phyloP scores from a whole-genome alignment of 768 basidiomycete genomes.

The Steccherinum ochraceum region DNA sequence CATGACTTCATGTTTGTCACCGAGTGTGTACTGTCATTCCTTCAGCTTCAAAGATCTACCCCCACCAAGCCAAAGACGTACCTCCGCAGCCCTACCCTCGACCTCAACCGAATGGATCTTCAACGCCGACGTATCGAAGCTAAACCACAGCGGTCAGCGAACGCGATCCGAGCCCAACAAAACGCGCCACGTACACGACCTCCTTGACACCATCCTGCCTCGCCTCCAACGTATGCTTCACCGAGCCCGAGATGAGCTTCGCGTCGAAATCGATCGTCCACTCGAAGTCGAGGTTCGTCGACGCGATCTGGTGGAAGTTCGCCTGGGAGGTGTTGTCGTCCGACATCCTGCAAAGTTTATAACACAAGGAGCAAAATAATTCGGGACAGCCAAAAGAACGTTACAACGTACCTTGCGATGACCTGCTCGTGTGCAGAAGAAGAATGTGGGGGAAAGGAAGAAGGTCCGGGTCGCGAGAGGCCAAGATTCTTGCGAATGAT shows the following conservation, averaged over 20 bases:
- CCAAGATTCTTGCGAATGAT: too few species aligned
- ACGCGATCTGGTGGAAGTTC: conserved; percentile 66
- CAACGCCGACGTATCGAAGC: conserved; percentile 73
- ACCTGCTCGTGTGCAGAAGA: too few species aligned
- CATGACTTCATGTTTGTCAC: conserved; percentile 59
- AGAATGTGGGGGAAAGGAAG: too few species aligned
- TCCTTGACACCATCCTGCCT: conserved; percentile 46
- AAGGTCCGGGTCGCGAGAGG: too few species aligned
- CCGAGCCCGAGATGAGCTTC: conserved; percentile 58
- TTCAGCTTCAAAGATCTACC: not conserved
- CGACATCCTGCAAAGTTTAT: not conserved
- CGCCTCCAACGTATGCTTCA: conserved; percentile 53
- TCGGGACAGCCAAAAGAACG: too few species aligned
- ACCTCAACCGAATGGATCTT: conserved; percentile 51
- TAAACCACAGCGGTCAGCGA: not conserved
- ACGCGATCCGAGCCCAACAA: not conserved
- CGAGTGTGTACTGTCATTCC: conserved; percentile 42
- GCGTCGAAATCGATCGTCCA: conserved; percentile 74
- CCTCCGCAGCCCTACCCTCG: conserved; percentile 40
- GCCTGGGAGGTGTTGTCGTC: conserved; percentile 36
- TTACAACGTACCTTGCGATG: too few species aligned
- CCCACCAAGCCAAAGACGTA: conserved; percentile 16
- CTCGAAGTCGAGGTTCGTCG: conserved; percentile 63
- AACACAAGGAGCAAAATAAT: too few species aligned
- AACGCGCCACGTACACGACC: conserved; percentile 44